phyloP scores from a whole-genome alignment of 352 stramenopile species.

The Detonula confervacea region DNA sequence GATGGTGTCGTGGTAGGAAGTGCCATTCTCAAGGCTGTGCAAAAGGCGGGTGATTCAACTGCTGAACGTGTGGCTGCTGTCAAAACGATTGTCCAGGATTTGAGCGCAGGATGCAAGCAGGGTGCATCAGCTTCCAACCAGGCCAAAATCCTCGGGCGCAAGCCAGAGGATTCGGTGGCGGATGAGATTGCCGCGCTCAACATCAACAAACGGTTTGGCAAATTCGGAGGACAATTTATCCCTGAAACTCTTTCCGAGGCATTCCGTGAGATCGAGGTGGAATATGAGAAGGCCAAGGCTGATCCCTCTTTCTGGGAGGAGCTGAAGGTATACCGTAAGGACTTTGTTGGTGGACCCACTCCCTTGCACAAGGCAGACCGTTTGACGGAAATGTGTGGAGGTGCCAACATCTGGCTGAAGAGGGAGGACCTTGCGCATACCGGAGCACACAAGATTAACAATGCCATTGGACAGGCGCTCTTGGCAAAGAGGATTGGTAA shows the following conservation, averaged over 20 bases:
- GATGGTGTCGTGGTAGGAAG: slow-evolving; percentile 89
- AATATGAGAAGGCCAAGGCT: slow-evolving; percentile 93
- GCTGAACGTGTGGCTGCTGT: slow-evolving; percentile 69
- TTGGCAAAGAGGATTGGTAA: slow-evolving; percentile 96
- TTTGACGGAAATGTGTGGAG: slow-evolving; percentile 91
- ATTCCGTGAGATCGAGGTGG: slow-evolving; percentile 92
- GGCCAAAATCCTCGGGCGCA: slow-evolving; percentile 69
- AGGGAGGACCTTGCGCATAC: slow-evolving; percentile 98
- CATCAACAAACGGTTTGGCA: slow-evolving; percentile 71
- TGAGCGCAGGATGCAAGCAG: slow-evolving; percentile 80
- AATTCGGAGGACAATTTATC: slow-evolving; percentile 97
- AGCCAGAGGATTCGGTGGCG: slow-evolving; percentile 51
- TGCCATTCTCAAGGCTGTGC: slow-evolving; percentile 88
- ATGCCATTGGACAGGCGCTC: slow-evolving; percentile 95
- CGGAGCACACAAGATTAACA: slow-evolving; percentile 99
- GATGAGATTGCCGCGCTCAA: slow-evolving; percentile 62
- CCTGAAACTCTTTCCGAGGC: slow-evolving; percentile 96
- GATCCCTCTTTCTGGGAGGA: slow-evolving; percentile 95
- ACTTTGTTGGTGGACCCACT: slow-evolving; percentile 95
- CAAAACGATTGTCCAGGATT: slow-evolving; percentile 76
- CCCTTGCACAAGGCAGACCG: slow-evolving; percentile 96
- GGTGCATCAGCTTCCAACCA: slow-evolving; percentile 62
- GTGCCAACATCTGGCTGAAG: slow-evolving; percentile 98
- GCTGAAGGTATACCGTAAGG: slow-evolving; percentile 88
- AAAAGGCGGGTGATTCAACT: slow-evolving; percentile 61